Evolutionary conservation across 2,329 filamentous ascomycete genomes (phyloP).

Genomic region (Ramularia endophylla): DNA sequence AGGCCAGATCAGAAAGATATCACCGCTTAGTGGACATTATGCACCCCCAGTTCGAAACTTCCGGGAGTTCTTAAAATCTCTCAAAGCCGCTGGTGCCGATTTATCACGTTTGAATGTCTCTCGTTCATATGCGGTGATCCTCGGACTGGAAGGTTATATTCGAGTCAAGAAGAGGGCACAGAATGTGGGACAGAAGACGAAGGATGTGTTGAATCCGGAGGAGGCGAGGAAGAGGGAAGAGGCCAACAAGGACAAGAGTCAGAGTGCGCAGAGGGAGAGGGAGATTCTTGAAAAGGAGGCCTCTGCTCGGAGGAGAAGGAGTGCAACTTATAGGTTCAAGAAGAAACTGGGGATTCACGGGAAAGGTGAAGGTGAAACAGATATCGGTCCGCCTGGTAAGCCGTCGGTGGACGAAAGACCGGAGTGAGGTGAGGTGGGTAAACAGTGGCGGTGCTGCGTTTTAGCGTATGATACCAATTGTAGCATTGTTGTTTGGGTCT

Average conservation of each 20-base stretch:
- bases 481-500: too few species aligned
- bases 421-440: not conserved
- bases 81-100: conserved; percentile 70
- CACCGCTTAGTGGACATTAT: conserved; percentile 69
- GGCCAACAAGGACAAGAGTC: conserved; percentile 51
- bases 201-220: conserved; percentile 57
- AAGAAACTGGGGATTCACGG: conserved; percentile 19
- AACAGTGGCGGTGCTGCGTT: too few species aligned
- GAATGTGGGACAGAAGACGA: conserved; percentile 47
- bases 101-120: conserved; percentile 73
- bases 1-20: conserved; percentile 67
- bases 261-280: conserved; percentile 56
- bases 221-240: conserved; percentile 45
- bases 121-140: conserved; percentile 73
- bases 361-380: conserved; percentile 15
- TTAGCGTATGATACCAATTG: too few species aligned
- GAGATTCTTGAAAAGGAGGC: conserved; percentile 40
- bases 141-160: conserved; percentile 75
- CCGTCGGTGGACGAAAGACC: not conserved
- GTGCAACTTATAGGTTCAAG: conserved; percentile 30
- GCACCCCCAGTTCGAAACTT: conserved; percentile 79
- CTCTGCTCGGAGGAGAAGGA: conserved; percentile 34
- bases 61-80: conserved; percentile 67
- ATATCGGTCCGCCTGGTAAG: conserved; percentile 20
- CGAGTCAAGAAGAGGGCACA: conserved; percentile 63